Evolutionary conservation across 805 yeast species (phyloP).

Genomic region (Candida loeiensis): DNA sequence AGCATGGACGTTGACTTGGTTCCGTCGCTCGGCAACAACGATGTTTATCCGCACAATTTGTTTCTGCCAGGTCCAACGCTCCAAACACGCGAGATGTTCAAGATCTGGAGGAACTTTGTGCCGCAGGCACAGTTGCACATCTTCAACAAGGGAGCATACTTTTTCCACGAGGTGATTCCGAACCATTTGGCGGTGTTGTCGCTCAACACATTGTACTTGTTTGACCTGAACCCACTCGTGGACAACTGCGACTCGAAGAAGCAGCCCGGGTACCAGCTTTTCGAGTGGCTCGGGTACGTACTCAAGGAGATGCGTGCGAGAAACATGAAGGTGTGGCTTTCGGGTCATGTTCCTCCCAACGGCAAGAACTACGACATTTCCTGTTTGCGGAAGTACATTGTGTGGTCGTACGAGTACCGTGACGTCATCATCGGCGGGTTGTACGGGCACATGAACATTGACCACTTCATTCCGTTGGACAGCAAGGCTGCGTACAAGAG

Average conservation of each 20-base stretch:
- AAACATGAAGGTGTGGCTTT: constrained; percentile 79
- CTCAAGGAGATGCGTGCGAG: constrained; percentile 69
- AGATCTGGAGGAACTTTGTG: constrained; percentile 68
- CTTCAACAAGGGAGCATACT: constrained; percentile 74
- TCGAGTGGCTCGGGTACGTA: constrained; percentile 74
- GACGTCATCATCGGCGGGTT: constrained; percentile 81
- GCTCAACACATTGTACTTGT: constrained; percentile 72
- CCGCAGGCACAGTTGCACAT: constrained; percentile 76
- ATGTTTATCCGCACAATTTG: constrained; percentile 84
- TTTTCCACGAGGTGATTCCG: constrained; percentile 74
- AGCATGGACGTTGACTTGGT: constrained; percentile 47
- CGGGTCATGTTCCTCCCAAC: constrained; percentile 88
- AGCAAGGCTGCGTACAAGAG: constrained; percentile 63
- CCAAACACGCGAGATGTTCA: constrained; percentile 73
- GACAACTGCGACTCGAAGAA: constrained; percentile 70
- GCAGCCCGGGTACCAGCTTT: constrained; percentile 76
- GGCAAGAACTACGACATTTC: constrained; percentile 70
- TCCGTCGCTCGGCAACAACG: constrained; percentile 82
- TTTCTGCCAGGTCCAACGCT: constrained; percentile 86
- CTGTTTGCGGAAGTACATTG: constrained; percentile 69
- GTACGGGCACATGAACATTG: constrained; percentile 88
- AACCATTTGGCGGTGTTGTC: constrained; percentile 73
- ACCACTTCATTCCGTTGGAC: constrained; percentile 79
- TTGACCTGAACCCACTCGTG: constrained; percentile 74
- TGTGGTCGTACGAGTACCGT: constrained; percentile 82